Base-by-base conservation (phyloP, 208 protist species). In the Crithidia fasciculata region DNA sequence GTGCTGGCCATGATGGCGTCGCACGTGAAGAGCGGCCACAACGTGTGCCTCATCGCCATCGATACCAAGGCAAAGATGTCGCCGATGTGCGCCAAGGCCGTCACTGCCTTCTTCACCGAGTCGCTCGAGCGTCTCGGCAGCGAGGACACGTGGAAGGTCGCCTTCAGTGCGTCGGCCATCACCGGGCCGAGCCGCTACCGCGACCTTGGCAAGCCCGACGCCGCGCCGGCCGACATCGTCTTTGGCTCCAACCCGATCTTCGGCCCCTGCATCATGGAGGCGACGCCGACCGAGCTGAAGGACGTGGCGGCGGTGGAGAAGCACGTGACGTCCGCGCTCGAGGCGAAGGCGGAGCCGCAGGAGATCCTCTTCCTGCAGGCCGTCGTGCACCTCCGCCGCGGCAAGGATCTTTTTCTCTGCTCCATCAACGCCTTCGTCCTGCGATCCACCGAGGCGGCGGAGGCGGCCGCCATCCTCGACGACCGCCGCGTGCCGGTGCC, bases 221-320 rank as follows among this genome's bases (percentile, higher is more conserved):
- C 41, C 18, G 66, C 45, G 44, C 74, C 73, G 72, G 80, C 78
- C 59, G 73, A 75, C 44, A 53, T 83, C 37, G 57, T 57, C 13
- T 84, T 86, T 62, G 88, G 82, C 52, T 88, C 85, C 10, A 89
- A 93, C 72, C 82, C 85, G 18, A 72, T 93, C 36, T 90, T 80
- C 62, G 88, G 88, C 63, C 60, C 74, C 13, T 89, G 83, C 57
- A 70, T 93, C 50, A 74, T 85, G 72, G 68, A 83, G 61, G 61
- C 86, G 41, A 83, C 76, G 70, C 66, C 49, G 39, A 52, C 8
- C 37, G 15, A 58, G 9, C 52, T 88, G 56, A 72, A 49, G 44
- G 72, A 71, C 13, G 77, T 59, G 16, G 60, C 37, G 37, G 83
- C 79, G 8, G 75, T 75, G 7, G 79, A 81, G 36, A 59, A 69